Base-by-base conservation (phyloP, 2,329 filamentous ascomycete genomes). In the Rasamsonia emersonii region DNA sequence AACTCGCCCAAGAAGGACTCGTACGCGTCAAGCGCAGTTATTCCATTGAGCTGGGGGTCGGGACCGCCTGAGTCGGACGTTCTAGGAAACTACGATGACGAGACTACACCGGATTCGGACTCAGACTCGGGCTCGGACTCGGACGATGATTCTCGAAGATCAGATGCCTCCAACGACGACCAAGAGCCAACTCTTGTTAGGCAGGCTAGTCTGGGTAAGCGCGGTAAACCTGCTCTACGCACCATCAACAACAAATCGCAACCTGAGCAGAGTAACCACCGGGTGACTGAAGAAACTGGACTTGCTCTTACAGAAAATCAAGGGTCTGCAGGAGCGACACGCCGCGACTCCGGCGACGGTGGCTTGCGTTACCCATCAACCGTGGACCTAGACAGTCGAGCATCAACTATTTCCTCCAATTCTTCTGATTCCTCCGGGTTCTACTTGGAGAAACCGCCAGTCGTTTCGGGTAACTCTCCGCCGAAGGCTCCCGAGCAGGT, bases 1-100 rank as follows among this genome's bases (percentile, higher is more conserved):
- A 46, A 56, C 15, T 48, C 69, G 15, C 9, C n/a, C 75, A 76
- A 17, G 47, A 51, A 1, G 71, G 75, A 49, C 17, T 85, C 82
- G 0, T 79, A 75, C 47, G 81, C 61, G 14, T 86, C 82, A 3
- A 86, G 80, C 44, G 73, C 76, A 20, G 80, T 74, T 1, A 82
- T 86, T 52, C 81, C 82, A 1, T 73, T 76, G 13, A 76, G 67
- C 43, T 86, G 79, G 73, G 73, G 67, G 4, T 71, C 66, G 18
- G 59, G 52, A 3, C 53, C 51, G 56, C 68, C 32, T 46, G 63
- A 45, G 58, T 70, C 48, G 36, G 68, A 69, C n/a, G 60, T 61
- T 9, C 66, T 67, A 15, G 54, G 46, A 11, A 30, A 48, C 15
- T 38, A 40, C n/a, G 18, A 39, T 28, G 29, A 32, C 5, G 31